Evolutionary conservation across 306 rosid genomes (phyloP).

Genomic region (Vigna mungo): DNA sequence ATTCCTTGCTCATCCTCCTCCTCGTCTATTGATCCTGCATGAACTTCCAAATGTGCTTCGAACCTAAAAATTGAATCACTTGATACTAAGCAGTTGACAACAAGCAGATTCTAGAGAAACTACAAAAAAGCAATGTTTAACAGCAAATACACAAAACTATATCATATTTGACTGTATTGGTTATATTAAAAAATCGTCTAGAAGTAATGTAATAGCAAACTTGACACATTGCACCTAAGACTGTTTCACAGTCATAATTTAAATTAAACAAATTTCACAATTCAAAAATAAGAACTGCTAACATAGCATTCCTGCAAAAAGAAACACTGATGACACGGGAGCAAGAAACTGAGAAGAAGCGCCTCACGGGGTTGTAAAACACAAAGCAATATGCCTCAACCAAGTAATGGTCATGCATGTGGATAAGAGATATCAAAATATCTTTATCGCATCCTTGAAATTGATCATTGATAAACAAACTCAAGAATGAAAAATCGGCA

Average conservation of each 20-base stretch:
- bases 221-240: constrained; percentile 15
- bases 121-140: constrained; percentile 24
- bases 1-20: constrained; percentile 98
- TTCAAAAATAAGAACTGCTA: constrained; percentile 1
- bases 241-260: not conserved
- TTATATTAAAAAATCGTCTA: constrained; percentile 17
- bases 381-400: not conserved
- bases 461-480: constrained; percentile 20
- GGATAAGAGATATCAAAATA: not conserved
- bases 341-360: not conserved
- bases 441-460: constrained; percentile 6
- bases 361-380: not conserved
- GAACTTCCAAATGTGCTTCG: constrained; percentile 99
- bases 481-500: not conserved
- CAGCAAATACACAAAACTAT: constrained; percentile 6
- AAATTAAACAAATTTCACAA: constrained; percentile 16
- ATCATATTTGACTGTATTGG: not conserved
- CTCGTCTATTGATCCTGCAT: constrained; percentile 93
- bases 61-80: constrained; percentile 66
- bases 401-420: not conserved
- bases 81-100: constrained; percentile 27
- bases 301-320: constrained; percentile 27
- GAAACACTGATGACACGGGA: constrained; percentile 3
- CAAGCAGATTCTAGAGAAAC: constrained; percentile 35
- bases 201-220: not conserved